Conservation (phyloP, 805 yeast species). For the Ogataea dorogensis region DNA sequence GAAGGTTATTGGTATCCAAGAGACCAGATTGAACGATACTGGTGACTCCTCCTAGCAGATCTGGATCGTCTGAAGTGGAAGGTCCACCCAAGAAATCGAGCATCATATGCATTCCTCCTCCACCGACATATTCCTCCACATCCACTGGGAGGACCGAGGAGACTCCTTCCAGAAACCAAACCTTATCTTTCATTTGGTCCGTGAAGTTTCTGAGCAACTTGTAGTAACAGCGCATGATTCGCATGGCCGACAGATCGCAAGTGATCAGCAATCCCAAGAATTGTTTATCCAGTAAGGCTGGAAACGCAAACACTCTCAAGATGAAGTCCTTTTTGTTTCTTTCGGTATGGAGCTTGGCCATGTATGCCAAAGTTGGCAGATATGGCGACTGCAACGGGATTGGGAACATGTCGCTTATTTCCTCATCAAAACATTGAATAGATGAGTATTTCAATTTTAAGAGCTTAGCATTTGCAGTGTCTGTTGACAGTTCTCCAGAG, state of each 20-base stretch:
- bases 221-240: slow-evolving; percentile 88
- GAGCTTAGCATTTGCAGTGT: slow-evolving; percentile 13
- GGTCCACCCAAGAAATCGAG: slow-evolving; percentile 78
- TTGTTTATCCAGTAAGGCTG: slow-evolving; percentile 82
- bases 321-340: slow-evolving; percentile 83
- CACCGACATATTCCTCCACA: slow-evolving; percentile 86
- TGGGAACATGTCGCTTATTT: slow-evolving; percentile 83
- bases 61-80: slow-evolving; percentile 34
- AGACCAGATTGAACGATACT: slow-evolving; percentile 44
- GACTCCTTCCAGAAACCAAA: slow-evolving; percentile 94
- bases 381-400: slow-evolving; percentile 82
- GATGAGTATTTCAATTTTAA: slow-evolving; percentile 45
- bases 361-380: slow-evolving; percentile 78
- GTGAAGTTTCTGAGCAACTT: slow-evolving; percentile 77
- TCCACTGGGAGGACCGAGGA: slow-evolving; percentile 86
- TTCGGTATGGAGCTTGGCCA: slow-evolving; percentile 80
- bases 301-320: slow-evolving; percentile 84
- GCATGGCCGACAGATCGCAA: slow-evolving; percentile 85
- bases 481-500: slow-evolving; percentile 32
- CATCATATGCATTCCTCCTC: slow-evolving; percentile 93
- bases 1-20: slow-evolving; percentile 53
- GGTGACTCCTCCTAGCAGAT: slow-evolving; percentile 42
- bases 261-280: slow-evolving; percentile 75
- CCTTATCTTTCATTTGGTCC: slow-evolving; percentile 80
- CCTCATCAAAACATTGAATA: slow-evolving; percentile 79